Conservation (phyloP, 176 grass and related monocot species). For the Juncus effusus region DNA sequence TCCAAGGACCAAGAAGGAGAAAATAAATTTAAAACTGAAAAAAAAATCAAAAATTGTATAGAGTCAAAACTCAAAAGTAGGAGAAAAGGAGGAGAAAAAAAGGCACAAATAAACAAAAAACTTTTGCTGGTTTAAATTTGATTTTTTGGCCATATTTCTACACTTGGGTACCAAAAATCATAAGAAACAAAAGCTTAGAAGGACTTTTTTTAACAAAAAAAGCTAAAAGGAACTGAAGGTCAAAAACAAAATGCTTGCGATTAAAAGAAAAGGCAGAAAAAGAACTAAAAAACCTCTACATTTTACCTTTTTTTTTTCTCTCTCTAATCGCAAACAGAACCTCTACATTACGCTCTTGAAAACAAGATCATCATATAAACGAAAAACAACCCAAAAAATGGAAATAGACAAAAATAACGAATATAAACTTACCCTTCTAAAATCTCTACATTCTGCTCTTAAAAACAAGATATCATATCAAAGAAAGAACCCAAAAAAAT, state of each 20-base stretch:
- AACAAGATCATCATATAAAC: not conserved
- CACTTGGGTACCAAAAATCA: not conserved
- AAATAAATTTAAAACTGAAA: not conserved
- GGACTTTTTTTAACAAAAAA: not conserved
- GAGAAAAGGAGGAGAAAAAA: no score
- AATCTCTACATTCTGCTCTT: not conserved
- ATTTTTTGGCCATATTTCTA: not conserved
- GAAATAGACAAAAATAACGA: not conserved
- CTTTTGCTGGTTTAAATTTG: no score
- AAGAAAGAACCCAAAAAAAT: not conserved
- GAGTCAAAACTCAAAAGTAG: no score
- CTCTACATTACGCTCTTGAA: slow-evolving; percentile 16
- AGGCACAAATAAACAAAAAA: no score
- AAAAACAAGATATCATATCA: not conserved
- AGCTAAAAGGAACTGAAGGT: not conserved
- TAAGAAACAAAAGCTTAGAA: not conserved
- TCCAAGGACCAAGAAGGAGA: no score
- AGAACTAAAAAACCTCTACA: not conserved
- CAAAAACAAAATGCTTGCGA: not conserved
- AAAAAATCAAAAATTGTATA: not conserved
- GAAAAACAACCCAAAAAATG: not conserved
- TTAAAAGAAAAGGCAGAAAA: not conserved
- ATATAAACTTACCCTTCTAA: not conserved
- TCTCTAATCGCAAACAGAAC: not conserved
- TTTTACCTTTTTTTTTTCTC: not conserved